Base-by-base conservation (phyloP, 2,329 filamentous ascomycete genomes). In the Penicillium sp. region DNA sequence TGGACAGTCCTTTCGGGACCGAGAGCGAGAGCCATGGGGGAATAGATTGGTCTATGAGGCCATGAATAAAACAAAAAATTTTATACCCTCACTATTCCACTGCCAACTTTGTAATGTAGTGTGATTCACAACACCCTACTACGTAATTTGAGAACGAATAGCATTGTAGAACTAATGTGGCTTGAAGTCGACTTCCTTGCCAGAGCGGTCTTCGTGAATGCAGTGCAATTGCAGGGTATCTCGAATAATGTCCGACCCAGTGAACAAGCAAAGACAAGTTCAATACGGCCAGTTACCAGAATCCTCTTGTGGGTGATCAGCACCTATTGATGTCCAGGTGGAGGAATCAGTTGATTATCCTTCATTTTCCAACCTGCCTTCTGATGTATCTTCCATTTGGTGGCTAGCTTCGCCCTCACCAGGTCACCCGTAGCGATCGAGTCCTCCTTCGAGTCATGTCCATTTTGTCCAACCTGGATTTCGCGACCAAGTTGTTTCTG, bases 381-480 rank as follows among this genome's bases (percentile, higher is more conserved):
- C 71, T 84, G 81, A 79, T 94, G 77, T 31, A 75, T 72, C 57
- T 81, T 83, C 90, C 91, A 96, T 57, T 85, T 81, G 50, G 88
- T 80, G 48, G 79, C 81, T 5, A 95, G 81, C 70, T 86, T 89
- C 46, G 85, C 80, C 44, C 88, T 79, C 0, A 96, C 89, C 48
- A 99, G 73, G 56, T 97, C 92, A 0, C 93, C 94, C 0, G 95
- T 93, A 0, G 92, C 90, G 44, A 88, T 83, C 0, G 94, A 91
- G 68, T 99, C 94, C 71, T 99, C 94, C 24, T 88, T 88, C 24
- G 90, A 96, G 75, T 99, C 94, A 72, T 99, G 94, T 0, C 94
- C 94, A 18, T 73, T 63, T 16, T 74, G 59, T 55, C 87, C 88
- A 34, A 85, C 84, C 72, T 99, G 94, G 36, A 99, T 97, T 49